Conservation (phyloP, 2,329 filamentous ascomycete genomes). For the Penicillium sp. region DNA sequence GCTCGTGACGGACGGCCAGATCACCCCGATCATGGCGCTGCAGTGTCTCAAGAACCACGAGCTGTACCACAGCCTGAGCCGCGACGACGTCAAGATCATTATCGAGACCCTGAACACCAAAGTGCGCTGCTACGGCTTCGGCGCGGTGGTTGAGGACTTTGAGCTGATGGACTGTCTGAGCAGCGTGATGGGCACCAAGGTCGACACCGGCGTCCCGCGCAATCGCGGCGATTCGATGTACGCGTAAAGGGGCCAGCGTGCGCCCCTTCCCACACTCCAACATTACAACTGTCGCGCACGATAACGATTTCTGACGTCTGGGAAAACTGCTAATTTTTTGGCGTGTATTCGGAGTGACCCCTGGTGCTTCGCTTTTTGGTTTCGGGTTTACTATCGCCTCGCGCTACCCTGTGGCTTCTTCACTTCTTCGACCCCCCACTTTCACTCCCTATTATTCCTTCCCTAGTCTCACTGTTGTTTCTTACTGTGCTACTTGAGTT, state of each 20-base stretch:
- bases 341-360: background rate
- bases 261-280: background rate
- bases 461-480: no score
- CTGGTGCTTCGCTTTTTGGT: no score
- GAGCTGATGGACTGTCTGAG: constrained; percentile 69
- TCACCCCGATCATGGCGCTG: constrained; percentile 95
- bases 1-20: constrained; percentile 74
- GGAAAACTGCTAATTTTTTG: background rate
- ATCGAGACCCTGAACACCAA: constrained; percentile 73
- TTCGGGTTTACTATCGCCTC: background rate
- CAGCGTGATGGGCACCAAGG: constrained; percentile 56
- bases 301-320: background rate
- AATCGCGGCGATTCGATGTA: constrained; percentile 35
- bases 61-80: constrained; percentile 62
- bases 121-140: constrained; percentile 85
- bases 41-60: constrained; percentile 73
- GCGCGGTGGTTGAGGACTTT: constrained; percentile 68
- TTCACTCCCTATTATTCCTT: no score
- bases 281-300: background rate
- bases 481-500: no score
- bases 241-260: constrained; percentile 13
- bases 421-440: no score
- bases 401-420: no score
- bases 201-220: constrained; percentile 29
- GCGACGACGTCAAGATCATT: constrained; percentile 67